A percentile compares a stretch with the other conserved stretches of the same genome.
phyloP scores from a whole-genome alignment of 1,284 basidiomycete genomes.

The Sphagnurus paluster region DNA sequence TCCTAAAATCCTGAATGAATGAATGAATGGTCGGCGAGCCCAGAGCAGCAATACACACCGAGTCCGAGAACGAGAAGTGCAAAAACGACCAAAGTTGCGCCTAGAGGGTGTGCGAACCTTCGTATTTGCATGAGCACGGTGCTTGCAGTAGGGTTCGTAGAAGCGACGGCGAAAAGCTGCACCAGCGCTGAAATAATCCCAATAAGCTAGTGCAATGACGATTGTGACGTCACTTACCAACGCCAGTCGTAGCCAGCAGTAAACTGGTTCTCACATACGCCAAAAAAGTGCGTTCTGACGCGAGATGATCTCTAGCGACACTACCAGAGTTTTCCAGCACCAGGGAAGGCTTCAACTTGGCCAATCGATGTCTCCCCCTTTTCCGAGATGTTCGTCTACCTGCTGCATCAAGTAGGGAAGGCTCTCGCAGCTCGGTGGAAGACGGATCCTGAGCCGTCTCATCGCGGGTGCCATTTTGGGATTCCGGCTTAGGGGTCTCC shows the following conservation, averaged over 20 bases:
- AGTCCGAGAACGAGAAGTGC: conserved; percentile 46
- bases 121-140: conserved; percentile 18
- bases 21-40: not conserved
- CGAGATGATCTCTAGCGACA: conserved; percentile 50
- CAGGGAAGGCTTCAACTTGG: conserved; percentile 24
- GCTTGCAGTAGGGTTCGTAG: not conserved
- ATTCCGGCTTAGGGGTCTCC: not conserved
- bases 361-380: conserved; percentile 1
- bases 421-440: not conserved
- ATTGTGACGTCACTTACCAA: conserved; percentile 37
- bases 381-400: conserved; percentile 6
- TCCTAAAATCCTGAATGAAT: conserved; percentile 30
- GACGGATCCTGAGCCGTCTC: not conserved
- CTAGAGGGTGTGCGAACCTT: conserved; percentile 50
- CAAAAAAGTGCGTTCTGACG: conserved; percentile 49
- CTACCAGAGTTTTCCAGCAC: conserved; percentile 43
- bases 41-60: conserved; percentile 32
- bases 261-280: conserved; percentile 51
- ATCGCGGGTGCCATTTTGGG: not conserved
- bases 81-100: conserved; percentile 46
- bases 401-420: not conserved
- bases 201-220: not conserved
- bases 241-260: conserved; percentile 45
- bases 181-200: conserved; percentile 17
- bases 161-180: conserved; percentile 20